Percentiles rank a stretch among this genome's conserved stretches.
phyloP scores from a whole-genome alignment of 2,329 filamentous ascomycete species.

The Apiospora pterosperma region DNA sequence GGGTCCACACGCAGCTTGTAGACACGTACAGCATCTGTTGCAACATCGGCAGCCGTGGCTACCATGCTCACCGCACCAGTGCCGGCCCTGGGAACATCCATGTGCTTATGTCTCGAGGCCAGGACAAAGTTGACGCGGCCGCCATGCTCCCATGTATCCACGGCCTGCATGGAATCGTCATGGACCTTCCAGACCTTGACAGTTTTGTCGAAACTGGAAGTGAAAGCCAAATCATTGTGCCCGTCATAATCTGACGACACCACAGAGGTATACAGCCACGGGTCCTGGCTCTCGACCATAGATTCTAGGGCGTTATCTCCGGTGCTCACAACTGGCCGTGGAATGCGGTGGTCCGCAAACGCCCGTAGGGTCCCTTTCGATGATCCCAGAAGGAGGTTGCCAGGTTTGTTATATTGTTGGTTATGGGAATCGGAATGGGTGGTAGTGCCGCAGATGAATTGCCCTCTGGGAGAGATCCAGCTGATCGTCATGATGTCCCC shows the following conservation, averaged over 20 bases:
- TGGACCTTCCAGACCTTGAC: constrained; percentile 56
- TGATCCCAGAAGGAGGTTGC: constrained; percentile 58
- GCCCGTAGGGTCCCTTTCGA: constrained; percentile 42
- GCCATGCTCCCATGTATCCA: constrained; percentile 52
- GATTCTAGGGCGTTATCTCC: constrained; percentile 53
- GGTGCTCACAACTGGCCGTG: constrained; percentile 48
- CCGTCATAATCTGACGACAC: constrained; percentile 57
- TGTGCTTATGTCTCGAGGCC: constrained; percentile 40
- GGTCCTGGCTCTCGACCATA: constrained; percentile 57
- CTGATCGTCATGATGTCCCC: constrained; percentile 57
- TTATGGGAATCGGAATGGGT: constrained; percentile 61
- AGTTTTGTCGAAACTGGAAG: constrained; percentile 58
- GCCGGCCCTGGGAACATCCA: neutral
- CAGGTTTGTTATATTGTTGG: constrained; percentile 64
- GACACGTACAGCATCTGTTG: constrained; percentile 51
- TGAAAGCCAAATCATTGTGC: constrained; percentile 45
- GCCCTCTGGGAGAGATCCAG: constrained; percentile 49
- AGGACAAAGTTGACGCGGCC: constrained; percentile 63
- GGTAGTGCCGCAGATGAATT: constrained; percentile 59
- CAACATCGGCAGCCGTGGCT: constrained; percentile 57
- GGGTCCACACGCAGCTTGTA: constrained; percentile 39
- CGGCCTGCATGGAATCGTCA: constrained; percentile 38
- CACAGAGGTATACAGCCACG: constrained; percentile 63
- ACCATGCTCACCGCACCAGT: constrained; percentile 30
- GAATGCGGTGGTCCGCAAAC: constrained; percentile 55